A percentile compares a stretch with the other conserved stretches of the same genome.
phyloP scores from a whole-genome alignment of 1,284 basidiomycete genomes.

The Blastosporella zonata region DNA sequence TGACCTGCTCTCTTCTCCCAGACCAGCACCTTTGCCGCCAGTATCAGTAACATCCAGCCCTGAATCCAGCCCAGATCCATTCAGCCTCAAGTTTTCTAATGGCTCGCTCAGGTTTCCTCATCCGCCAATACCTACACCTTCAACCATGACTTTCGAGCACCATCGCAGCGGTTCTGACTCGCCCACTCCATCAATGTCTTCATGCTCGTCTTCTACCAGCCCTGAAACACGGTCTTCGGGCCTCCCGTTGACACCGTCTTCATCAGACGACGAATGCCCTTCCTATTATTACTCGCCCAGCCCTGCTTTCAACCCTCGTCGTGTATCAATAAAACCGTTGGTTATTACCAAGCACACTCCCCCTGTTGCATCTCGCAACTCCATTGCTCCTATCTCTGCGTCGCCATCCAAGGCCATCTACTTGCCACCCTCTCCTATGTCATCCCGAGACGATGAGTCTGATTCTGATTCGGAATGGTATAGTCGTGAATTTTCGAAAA shows the following conservation, averaged over 20 bases:
- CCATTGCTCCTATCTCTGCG: background rate
- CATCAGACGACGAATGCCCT: constrained; percentile 36
- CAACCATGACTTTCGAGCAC: constrained; percentile 17
- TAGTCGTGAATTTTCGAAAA: constrained; percentile 35
- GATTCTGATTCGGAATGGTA: constrained; percentile 41
- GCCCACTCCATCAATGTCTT: constrained; percentile 27
- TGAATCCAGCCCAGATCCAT: constrained; percentile 30
- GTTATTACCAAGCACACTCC: constrained; percentile 33
- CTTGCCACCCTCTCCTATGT: constrained; percentile 6
- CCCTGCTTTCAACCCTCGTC: constrained; percentile 27
- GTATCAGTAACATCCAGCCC: constrained; percentile 18
- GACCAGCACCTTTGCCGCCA: constrained; percentile 30
- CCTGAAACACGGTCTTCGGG: constrained; percentile 28
- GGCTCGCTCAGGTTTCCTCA: constrained; percentile 33
- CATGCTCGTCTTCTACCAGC: constrained; percentile 32
- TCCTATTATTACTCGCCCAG: constrained; percentile 20
- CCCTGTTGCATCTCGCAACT: constrained; percentile 12
- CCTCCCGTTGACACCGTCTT: constrained; percentile 37
- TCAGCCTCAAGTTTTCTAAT: constrained; percentile 33
- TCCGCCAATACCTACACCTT: constrained; percentile 31
- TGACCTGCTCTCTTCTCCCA: constrained; percentile 24
- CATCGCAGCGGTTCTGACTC: constrained; percentile 24
- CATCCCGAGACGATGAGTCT: constrained; percentile 20
- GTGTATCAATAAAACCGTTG: constrained; percentile 35
- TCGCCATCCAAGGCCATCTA: constrained; percentile 18